Base-by-base conservation (phyloP, 805 yeast genomes). In the Ogataea polymorpha region DNA sequence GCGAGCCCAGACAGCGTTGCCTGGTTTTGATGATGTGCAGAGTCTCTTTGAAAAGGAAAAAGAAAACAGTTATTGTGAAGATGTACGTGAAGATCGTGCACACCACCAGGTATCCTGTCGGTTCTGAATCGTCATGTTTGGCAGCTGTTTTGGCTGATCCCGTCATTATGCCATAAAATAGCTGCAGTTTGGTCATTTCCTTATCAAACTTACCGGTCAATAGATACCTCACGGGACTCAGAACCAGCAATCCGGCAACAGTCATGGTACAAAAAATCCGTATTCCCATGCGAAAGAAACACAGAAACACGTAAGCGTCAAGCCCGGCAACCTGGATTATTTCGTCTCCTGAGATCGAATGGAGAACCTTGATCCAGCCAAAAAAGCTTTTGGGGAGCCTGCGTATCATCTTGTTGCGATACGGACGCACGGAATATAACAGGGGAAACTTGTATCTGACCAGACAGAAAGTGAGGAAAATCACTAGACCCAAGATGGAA, bases 281-380 rank as follows among this genome's bases (percentile, higher is more conserved):
- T 33, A 77, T 75, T 37, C 75, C 67, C 80, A 77, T 73, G 45
- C 71, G 71, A 62, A 77, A 77, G 55, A 77, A 76, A n/a, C 77
- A 72, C 8, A 77, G 59, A 44, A 75, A 76, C 32, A 77, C 82
- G 50, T 73, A 75, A 1, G 81, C 77, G 55, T 77, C 82, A 17
- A 77, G 56, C 0, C 82, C 82, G 4, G 81, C 79, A 33, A 75
- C 71, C 31, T 75, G 75, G 35, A 79, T 55, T 4, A 79, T 65
- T 51, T 77, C 79, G 15, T 70, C 71, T 46, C 75, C 79, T 27
- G 63, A 62, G 13, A 77, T 70, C 10, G 61, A 54, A 49, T 65
- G 66, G 12, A 79, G 61, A 3, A 72, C 67, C 1, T 68, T 68
- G 3, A 77, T 65, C 83, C 83, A 79, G 2, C 79, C 75, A 38